phyloP scores from a whole-genome alignment of 108 stramenopile species.

The Cyclostephanos invisitatus region DNA sequence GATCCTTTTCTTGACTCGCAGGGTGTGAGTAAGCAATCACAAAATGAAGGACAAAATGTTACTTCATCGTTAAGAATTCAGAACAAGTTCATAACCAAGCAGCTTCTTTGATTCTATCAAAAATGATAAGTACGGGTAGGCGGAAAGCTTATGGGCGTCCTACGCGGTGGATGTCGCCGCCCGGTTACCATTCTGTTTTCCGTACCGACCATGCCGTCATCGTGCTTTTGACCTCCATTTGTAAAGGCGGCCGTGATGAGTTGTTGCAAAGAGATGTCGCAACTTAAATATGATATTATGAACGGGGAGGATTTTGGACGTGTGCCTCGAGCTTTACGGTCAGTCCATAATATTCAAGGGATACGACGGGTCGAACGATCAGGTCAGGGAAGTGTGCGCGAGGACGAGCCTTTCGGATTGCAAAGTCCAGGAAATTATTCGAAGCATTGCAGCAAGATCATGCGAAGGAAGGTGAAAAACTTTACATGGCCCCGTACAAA shows the following conservation, averaged over 20 bases:
- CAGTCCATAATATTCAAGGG: slow-evolving; percentile 22
- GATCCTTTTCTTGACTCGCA: too few species aligned
- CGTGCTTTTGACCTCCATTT: too few species aligned
- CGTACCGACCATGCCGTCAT: too few species aligned
- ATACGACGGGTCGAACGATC: slow-evolving; percentile 16
- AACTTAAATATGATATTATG: slow-evolving; percentile 36
- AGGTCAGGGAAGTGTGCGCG: slow-evolving; percentile 24
- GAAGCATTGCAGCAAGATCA: slow-evolving; percentile 39
- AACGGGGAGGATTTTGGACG: slow-evolving; percentile 21
- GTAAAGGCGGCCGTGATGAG: slow-evolving; percentile 23
- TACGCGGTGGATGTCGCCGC: too few species aligned
- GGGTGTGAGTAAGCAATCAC: too few species aligned
- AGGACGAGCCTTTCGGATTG: slow-evolving; percentile 21
- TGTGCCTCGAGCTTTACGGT: slow-evolving; percentile 38
- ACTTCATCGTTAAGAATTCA: too few species aligned
- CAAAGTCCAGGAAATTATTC: slow-evolving; percentile 21
- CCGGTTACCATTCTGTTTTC: too few species aligned
- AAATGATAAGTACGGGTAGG: too few species aligned
- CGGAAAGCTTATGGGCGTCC: too few species aligned
- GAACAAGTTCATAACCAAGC: too few species aligned
- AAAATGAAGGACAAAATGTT: too few species aligned
- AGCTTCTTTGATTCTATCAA: too few species aligned
- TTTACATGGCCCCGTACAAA: slow-evolving; percentile 38
- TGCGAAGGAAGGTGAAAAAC: slow-evolving; percentile 24
- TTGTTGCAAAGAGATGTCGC: slow-evolving; percentile 30